phyloP scores from a whole-genome alignment of 805 yeast genomes.

The Saturnispora bothae region DNA sequence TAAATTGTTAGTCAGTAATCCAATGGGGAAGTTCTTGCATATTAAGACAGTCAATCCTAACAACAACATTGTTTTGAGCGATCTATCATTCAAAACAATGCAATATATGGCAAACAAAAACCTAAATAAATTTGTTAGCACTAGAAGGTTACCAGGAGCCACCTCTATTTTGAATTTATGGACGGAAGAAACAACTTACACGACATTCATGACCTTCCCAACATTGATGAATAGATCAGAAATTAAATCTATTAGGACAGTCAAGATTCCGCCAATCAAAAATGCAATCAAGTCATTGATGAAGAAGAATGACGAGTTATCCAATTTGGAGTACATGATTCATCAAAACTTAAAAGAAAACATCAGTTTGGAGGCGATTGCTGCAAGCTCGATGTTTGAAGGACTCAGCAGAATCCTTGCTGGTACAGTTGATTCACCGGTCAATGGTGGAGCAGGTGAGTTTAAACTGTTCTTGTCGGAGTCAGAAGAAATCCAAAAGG shows the following conservation, averaged over 20 bases:
- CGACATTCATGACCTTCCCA: conserved; percentile 70
- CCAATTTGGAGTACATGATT: conserved; percentile 54
- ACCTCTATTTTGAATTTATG: conserved; percentile 65
- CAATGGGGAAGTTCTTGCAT: conserved; percentile 64
- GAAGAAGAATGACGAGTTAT: conserved; percentile 61
- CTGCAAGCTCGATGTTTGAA: conserved; percentile 35
- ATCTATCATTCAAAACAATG: conserved; percentile 51
- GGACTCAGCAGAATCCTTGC: conserved; percentile 62
- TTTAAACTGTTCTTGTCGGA: conserved; percentile 53
- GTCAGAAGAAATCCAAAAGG: conserved; percentile 9
- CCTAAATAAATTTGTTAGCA: conserved; percentile 55
- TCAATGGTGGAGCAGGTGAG: conserved; percentile 85
- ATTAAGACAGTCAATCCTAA: conserved; percentile 66
- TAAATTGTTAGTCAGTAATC: conserved; percentile 36
- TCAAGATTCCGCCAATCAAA: conserved; percentile 70
- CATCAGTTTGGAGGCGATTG: conserved; percentile 18
- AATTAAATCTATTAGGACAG: conserved; percentile 37
- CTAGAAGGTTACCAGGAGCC: conserved; percentile 65
- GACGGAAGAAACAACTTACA: conserved; percentile 81
- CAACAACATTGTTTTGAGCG: conserved; percentile 31
- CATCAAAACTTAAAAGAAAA: conserved; percentile 31
- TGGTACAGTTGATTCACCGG: conserved; percentile 88
- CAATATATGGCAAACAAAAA: conserved; percentile 69
- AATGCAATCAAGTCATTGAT: conserved; percentile 65
- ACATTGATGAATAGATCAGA: conserved; percentile 80